A percentile compares a stretch with the other conserved stretches of the same genome.
Conservation (phyloP, 768 basidiomycete species). For the Rhizopogon vesiculosus region DNA sequence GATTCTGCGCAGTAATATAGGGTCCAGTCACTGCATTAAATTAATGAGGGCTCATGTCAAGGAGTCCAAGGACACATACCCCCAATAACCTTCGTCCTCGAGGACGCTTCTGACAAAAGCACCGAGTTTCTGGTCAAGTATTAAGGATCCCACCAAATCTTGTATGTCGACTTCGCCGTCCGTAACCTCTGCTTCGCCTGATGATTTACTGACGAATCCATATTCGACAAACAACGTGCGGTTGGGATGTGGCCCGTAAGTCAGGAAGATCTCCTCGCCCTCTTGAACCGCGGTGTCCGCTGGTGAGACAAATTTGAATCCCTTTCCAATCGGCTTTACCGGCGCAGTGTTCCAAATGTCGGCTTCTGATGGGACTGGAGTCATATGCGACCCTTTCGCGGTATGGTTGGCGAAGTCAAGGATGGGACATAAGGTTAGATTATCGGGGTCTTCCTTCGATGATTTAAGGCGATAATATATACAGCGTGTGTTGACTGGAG, state of each 20-base stretch:
- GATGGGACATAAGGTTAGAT: constrained; percentile 84
- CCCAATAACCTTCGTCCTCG: constrained; percentile 73
- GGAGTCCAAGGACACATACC: constrained; percentile 40
- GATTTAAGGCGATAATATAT: constrained; percentile 63
- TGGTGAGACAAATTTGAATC: constrained; percentile 50
- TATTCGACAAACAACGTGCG: constrained; percentile 82
- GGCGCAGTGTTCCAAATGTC: constrained; percentile 34
- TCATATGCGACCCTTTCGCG: constrained; percentile 35
- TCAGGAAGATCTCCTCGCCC: constrained; percentile 68
- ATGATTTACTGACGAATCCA: constrained; percentile 63
- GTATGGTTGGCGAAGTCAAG: constrained; percentile 90
- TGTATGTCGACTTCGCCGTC: constrained; percentile 63
- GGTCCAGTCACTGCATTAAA: constrained; percentile 66
- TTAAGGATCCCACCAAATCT: constrained; percentile 43
- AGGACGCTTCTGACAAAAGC: constrained; percentile 50
- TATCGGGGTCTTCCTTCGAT: constrained; percentile 54
- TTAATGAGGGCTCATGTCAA: background rate
- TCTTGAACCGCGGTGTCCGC: constrained; percentile 32
- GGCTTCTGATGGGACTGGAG: constrained; percentile 32
- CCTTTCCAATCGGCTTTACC: constrained; percentile 32
- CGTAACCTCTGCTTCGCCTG: constrained; percentile 20
- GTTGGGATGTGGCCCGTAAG: constrained; percentile 80
- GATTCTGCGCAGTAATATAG: constrained; percentile 56
- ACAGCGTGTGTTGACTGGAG: constrained; percentile 86
- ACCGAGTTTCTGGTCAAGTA: constrained; percentile 39